Base-by-base conservation (phyloP, 106 monocot species). In the Acorus gramineus region DNA sequence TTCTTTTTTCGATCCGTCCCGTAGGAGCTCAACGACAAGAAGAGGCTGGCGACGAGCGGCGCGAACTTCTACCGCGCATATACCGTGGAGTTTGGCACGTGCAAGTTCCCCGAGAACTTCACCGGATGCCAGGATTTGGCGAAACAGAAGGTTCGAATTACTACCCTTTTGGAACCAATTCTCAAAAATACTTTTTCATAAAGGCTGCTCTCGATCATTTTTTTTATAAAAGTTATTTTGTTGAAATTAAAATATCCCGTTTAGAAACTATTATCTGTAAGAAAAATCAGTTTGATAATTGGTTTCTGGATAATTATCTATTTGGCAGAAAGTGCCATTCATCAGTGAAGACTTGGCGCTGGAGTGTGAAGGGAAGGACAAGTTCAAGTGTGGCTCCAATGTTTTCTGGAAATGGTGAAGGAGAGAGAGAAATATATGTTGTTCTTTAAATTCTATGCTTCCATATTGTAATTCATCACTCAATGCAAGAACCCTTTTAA, bases 361-460 rank as follows among this genome's bases (percentile, higher is more conserved):
- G 1, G 95, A 96, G 70, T 96, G 95, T 14, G 80, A 87, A 73
- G 95, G 95, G 53, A 96, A 96, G 69, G 95, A 96, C 63, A 96
- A 96, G 82, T 90, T 51, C 85, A 90, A 96, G 78, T 96, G 95
- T 65, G 95, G 95, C 61, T 96, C 95, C 58, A 96, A 96, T 64
- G 90, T 96, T 50, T 96, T 90, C 87, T 90, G 95, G 95, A 96
- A 96, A 68, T 96, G 95, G 95, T 82, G 85, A 90, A 64, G 47
- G 45, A 2, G 11, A 11, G 28, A 28, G 28, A 28, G 28, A 28
- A 28, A 28, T 1, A 28, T 28, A 28, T 28, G 0, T 1, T 28
- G 28, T 28, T 28, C 28, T 28, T 28, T 28, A 28, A 28, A 28
- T 28, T 28, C 28, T 28, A 28, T 28, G 28, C 28, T 28, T 28